Percentiles rank a stretch among this genome's conserved stretches.
phyloP scores from a whole-genome alignment of 441 rosid species.

The Euphorbia schlechtendalii region DNA sequence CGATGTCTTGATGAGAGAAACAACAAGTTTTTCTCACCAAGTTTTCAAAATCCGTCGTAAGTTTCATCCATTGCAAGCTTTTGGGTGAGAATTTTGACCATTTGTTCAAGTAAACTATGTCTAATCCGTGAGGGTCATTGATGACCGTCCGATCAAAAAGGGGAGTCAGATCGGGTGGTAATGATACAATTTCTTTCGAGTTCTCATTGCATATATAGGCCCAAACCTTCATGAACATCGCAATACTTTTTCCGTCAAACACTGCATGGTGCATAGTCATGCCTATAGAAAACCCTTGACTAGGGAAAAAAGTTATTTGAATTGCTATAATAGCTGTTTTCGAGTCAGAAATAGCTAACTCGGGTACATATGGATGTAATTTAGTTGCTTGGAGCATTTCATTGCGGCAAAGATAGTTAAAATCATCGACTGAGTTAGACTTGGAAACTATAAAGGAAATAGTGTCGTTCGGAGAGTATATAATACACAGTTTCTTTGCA shows the following conservation, averaged over 20 bases:
- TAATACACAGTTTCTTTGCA: conserved; percentile 11
- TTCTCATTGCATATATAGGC: conserved; percentile 8
- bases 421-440: conserved; percentile 12
- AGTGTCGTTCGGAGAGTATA: not conserved
- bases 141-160: not conserved
- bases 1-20: conserved; percentile 32
- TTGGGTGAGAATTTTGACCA: conserved; percentile 5
- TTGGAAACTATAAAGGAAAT: conserved; percentile 12
- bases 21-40: conserved; percentile 21
- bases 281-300: conserved; percentile 14
- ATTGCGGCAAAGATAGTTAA: conserved; percentile 3
- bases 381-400: not conserved
- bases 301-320: conserved; percentile 17
- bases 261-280: conserved; percentile 2
- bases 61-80: no score
- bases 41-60: not conserved
- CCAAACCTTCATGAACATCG: conserved; percentile 18
- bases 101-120: not conserved
- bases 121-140: conserved; percentile 12
- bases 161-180: conserved; percentile 8
- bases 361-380: conserved; percentile 13
- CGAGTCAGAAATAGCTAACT: not conserved
- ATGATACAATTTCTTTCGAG: not conserved
- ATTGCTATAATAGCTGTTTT: conserved; percentile 5
- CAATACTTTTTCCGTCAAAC: conserved; percentile 10